Evolutionary conservation across 2,329 filamentous ascomycete species (phyloP).

Genomic region (Monosporascus sp.): DNA sequence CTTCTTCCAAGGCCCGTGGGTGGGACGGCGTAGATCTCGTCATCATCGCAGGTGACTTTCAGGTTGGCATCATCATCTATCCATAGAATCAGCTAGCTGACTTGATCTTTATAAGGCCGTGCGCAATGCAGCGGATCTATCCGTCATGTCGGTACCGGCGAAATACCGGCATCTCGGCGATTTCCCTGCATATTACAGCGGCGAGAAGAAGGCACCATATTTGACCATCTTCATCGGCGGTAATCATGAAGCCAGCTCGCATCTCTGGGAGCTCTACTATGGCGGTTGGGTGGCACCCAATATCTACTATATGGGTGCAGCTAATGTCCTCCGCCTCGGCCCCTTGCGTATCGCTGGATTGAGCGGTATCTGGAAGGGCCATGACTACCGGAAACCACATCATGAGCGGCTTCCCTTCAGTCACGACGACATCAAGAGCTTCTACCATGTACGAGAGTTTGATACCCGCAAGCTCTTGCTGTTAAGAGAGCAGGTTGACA

Average conservation of each 20-base stretch:
- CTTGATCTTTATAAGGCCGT: slow-evolving; percentile 54
- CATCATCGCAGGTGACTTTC: slow-evolving; percentile 95
- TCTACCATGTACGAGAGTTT: slow-evolving; percentile 86
- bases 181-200: slow-evolving; percentile 91
- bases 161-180: slow-evolving; percentile 89
- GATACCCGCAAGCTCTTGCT: slow-evolving; percentile 88
- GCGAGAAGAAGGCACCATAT: slow-evolving; percentile 70
- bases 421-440: slow-evolving; percentile 66
- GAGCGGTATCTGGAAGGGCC: slow-evolving; percentile 92
- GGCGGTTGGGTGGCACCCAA: slow-evolving; percentile 96
- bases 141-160: slow-evolving; percentile 79
- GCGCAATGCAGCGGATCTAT: slow-evolving; percentile 82
- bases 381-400: slow-evolving; percentile 79
- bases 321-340: slow-evolving; percentile 80
- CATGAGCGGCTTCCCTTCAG: slow-evolving; percentile 83
- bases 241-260: slow-evolving; percentile 89
- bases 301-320: slow-evolving; percentile 94
- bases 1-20: slow-evolving; percentile 61
- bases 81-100: neutral
- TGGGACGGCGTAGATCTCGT: slow-evolving; percentile 84
- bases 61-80: slow-evolving; percentile 43
- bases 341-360: slow-evolving; percentile 82
- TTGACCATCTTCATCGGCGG: slow-evolving; percentile 89
- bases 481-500: slow-evolving; percentile 79
- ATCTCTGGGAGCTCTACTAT: slow-evolving; percentile 90